These are phyloP conservation scores for Salix koriyanagi DNA, from an alignment of 345 rosid species.

Conservation along the genomic window DNA sequence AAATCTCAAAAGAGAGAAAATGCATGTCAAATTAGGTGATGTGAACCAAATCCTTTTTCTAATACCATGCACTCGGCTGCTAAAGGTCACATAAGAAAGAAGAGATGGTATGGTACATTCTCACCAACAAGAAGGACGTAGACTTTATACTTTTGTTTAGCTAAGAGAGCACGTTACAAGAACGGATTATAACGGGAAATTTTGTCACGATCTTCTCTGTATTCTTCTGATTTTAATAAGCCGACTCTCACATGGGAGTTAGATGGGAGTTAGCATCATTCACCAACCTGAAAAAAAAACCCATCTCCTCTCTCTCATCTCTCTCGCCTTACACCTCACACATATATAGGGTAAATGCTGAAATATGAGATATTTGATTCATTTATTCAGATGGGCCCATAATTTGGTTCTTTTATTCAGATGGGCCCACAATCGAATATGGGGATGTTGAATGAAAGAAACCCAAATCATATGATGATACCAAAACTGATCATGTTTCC, in stretches of 20 bases:
- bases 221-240: constrained; percentile 12
- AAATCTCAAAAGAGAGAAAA: not conserved
- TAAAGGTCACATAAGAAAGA: not conserved
- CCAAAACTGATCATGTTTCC: constrained; percentile 13
- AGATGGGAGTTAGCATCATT: constrained; percentile 18
- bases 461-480: constrained; percentile 32
- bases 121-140: not conserved
- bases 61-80: not conserved
- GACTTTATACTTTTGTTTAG: not conserved
- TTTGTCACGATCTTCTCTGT: constrained; percentile 3
- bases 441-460: constrained; percentile 32
- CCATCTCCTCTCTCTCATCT: not conserved
- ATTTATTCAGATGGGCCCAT: constrained; percentile 15
- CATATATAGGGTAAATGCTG: not conserved
- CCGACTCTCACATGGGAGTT: constrained; percentile 24
- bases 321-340: not conserved
- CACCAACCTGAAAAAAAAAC: constrained; percentile 15
- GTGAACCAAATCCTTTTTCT: constrained; percentile 4
- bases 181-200: constrained; percentile 9
- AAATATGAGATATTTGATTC: not conserved
- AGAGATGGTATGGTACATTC: not conserved
- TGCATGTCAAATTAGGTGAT: not conserved
- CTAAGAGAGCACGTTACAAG: constrained; percentile 13
- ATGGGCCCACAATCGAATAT: constrained; percentile 19
- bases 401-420: not conserved